Percentiles rank a stretch among this genome's conserved stretches.
phyloP scores from a whole-genome alignment of 257 asterid genomes.

The Plantago ovata region DNA sequence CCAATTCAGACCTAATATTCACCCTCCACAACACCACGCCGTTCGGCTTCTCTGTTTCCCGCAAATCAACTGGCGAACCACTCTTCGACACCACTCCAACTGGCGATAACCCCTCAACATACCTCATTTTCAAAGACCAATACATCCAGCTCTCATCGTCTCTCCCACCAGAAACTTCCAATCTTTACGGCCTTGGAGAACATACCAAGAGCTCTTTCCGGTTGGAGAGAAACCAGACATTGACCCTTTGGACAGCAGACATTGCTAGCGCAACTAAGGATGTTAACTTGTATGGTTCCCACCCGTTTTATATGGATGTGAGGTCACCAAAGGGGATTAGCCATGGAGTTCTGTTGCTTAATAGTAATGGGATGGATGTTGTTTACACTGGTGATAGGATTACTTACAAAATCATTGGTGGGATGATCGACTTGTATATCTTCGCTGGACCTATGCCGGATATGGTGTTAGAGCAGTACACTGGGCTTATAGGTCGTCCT shows the following conservation, averaged over 20 bases:
- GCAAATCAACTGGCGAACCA: conserved; percentile 39
- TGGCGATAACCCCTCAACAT: conserved; percentile 23
- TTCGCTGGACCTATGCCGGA: conserved; percentile 80
- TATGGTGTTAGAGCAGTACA: conserved; percentile 72
- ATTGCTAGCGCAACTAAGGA: conserved; percentile 48
- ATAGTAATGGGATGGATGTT: conserved; percentile 87
- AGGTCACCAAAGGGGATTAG: conserved; percentile 56
- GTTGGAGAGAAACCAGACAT: conserved; percentile 48
- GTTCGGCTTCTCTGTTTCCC: conserved; percentile 46
- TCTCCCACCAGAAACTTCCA: conserved; percentile 42
- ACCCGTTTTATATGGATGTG: conserved; percentile 87
- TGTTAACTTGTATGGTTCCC: conserved; percentile 78
- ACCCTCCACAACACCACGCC: conserved; percentile 46
- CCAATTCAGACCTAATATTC: conserved; percentile 40
- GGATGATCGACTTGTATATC: conserved; percentile 69
- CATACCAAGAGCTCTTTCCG: conserved; percentile 67
- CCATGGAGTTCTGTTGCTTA: conserved; percentile 77
- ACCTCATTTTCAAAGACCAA: conserved; percentile 71
- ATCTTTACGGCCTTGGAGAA: conserved; percentile 84
- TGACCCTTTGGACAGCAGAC: conserved; percentile 90
- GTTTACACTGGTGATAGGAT: conserved; percentile 64
- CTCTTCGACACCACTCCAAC: conserved; percentile 38
- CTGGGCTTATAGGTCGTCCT: conserved; percentile 83
- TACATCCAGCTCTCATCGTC: conserved; percentile 80
- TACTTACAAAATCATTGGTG: conserved; percentile 79